Base-by-base conservation (phyloP, 768 basidiomycete genomes). In the Steccherinum ochraceum region DNA sequence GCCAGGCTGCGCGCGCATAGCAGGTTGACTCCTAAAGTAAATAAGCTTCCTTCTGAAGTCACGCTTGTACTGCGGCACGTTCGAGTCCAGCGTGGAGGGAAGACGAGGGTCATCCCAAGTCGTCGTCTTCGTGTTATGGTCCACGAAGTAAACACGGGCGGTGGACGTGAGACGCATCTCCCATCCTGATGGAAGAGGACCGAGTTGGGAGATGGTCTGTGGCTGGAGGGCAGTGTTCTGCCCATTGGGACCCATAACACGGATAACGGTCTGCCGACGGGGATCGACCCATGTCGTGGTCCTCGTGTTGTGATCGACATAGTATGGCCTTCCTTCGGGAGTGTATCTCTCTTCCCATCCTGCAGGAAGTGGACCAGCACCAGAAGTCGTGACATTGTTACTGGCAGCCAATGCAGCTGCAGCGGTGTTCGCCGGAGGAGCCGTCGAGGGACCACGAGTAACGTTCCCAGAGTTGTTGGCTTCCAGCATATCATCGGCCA, bases 231-330 rank as follows among this genome's bases (percentile, higher is more conserved):
- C 80, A 13, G 92, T 72, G 56, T 88, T 89, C 68, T 90, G 90
- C 11, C 94, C 93, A 61, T 83, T 84, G 19, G 93, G 92, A 18
- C 92, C 94, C 85, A 98, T 89, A 45, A 97, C 94, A 55, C 95
- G 93, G 53, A 98, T 87, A 54, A 98, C 81, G 11, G 93, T 93
- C 71, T 98, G 96, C 43, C 96, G 84, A 46, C 96, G 87, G 35
- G 96, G 96, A 66, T 99, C 96, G 20, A 98, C 94, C 96, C 96
- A 99, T n/a, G 96, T 99, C 25, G 96, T 98, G 18, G 96, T 98
- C 45, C 96, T 83, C 11, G 95, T 98, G 65, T 99, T 99, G 72
- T 99, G 96, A 67, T 99, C 96, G 46, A 99, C 96, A 67, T 96
- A 99, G 71, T 99, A 99, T 2, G 96, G 93, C 39, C 96, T 83